Base-by-base conservation (phyloP, 306 rosid species). In the Vicia sativa region DNA sequence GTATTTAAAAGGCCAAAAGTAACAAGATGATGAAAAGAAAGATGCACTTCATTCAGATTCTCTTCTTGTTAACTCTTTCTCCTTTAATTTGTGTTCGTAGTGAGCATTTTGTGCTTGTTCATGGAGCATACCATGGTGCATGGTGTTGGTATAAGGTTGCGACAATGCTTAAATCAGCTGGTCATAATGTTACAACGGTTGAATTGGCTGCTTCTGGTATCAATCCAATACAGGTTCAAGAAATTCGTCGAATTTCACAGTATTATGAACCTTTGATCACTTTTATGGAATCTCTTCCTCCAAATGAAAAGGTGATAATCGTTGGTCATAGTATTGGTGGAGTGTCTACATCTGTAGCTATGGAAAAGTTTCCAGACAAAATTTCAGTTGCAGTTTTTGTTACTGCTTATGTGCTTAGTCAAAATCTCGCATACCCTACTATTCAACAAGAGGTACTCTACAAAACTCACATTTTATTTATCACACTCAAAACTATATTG, bases 141-240 rank as follows among this genome's bases (percentile, higher is more conserved):
- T 85, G 90, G 90, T 77, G 87, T 13, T 85, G 87, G 87, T 82
- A 74, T 68, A 85, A 80, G 67, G 77, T 85, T 7, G 66, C 61
- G 7, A 25, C 74, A 28, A 62, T 77, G 11, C 67, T 85, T 61
- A 71, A 62, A 49, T 18, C 71, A 1, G 48, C 15, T 1, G 80
- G 87, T 11, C 85, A 82, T 62, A 75, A 74, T 3, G 87, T 45
- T 57, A 82, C 85, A 0, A 75, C 85, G 4, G 14, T 77, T 55
- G 90, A 85, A 50, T 72, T 85, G 42, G 80, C 43, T 42, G 85
- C 80, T 50, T 61, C 77, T 7, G 90, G 90, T 2, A 59, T 85
- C 72, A 54, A 80, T 11, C 64, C 82, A 26, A 85, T 75, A 71
- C 80, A 69, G 12, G 75, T 80, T 6, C 41, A 75, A 2, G 77